Conservation (phyloP, 805 yeast genomes). For the Pichia nakasei region DNA sequence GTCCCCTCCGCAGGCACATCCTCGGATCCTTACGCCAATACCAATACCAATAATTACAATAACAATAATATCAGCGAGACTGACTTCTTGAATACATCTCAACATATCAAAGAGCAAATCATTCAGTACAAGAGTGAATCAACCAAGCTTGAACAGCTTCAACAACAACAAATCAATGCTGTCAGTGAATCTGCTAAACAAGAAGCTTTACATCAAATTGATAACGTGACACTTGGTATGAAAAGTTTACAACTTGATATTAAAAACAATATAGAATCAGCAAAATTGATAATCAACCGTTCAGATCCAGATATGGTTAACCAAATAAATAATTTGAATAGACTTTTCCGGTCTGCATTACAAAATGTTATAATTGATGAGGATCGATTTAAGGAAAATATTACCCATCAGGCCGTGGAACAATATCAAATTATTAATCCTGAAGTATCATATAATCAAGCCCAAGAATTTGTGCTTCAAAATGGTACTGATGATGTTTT, state of each 20-base stretch:
- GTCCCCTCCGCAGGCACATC: conserved; percentile 1
- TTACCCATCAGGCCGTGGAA: conserved; percentile 75
- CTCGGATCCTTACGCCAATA: background rate
- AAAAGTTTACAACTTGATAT: conserved; percentile 24
- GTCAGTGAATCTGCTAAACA: conserved; percentile 7
- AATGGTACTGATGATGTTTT: conserved; percentile 76
- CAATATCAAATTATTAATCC: conserved; percentile 81
- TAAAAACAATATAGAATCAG: conserved; percentile 60
- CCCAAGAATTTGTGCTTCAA: conserved; percentile 72
- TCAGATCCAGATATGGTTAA: conserved; percentile 67
- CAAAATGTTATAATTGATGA: conserved; percentile 77
- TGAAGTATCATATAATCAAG: conserved; percentile 70
- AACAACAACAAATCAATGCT: conserved; percentile 11
- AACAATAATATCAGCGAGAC: background rate
- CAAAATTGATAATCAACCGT: conserved; percentile 51
- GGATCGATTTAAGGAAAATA: conserved; percentile 68
- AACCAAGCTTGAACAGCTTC: conserved; percentile 7
- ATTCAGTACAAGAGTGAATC: conserved; percentile 4
- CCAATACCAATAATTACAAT: background rate
- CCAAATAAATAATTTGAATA: conserved; percentile 81
- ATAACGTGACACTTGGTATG: conserved; percentile 9
- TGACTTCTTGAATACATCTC: background rate
- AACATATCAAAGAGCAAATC: conserved; percentile 6
- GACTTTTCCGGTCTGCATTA: conserved; percentile 68
- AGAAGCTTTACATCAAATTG: conserved; percentile 2